Evolutionary conservation across 116 monocot genomes (phyloP).

Genomic region (Dioscorea cayenensis): DNA sequence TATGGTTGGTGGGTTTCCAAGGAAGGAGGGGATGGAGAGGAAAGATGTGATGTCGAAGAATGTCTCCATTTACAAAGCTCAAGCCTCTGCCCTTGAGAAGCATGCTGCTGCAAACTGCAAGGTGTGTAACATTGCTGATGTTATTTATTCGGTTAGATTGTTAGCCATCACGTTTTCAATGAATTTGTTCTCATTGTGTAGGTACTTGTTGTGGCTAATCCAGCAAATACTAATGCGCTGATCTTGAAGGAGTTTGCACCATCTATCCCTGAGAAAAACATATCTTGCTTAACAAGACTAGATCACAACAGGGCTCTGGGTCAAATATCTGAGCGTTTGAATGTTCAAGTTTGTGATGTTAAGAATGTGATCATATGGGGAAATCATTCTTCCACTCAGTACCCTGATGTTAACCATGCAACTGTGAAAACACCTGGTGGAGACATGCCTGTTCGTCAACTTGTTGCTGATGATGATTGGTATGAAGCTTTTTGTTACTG

Average conservation of each 20-base stretch:
- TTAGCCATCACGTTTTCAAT: not conserved
- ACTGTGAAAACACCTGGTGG: conserved; percentile 31
- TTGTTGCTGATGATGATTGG: conserved; percentile 50
- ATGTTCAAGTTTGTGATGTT: conserved; percentile 54
- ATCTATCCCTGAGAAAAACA: conserved; percentile 80
- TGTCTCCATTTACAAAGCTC: conserved; percentile 72
- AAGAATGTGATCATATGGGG: conserved; percentile 68
- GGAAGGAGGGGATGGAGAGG: conserved; percentile 78
- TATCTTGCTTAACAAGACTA: conserved; percentile 72
- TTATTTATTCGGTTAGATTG: not conserved
- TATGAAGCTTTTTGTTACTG: conserved; percentile 1
- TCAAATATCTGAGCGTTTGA: conserved; percentile 67
- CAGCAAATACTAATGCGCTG: conserved; percentile 64
- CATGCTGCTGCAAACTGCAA: conserved; percentile 71
- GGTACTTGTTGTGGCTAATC: conserved; percentile 60
- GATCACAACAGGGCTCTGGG: conserved; percentile 91
- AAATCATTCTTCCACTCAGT: conserved; percentile 64
- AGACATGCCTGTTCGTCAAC: conserved; percentile 33
- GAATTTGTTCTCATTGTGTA: not conserved
- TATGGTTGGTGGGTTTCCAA: conserved; percentile 75
- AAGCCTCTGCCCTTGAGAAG: conserved; percentile 62
- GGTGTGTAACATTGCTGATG: conserved; percentile 7
- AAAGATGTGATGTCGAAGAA: conserved; percentile 80
- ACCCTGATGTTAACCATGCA: conserved; percentile 67
- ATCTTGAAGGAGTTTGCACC: conserved; percentile 81